phyloP scores from a whole-genome alignment of 108 stramenopile species.

The Poteriospumella lacustris region DNA sequence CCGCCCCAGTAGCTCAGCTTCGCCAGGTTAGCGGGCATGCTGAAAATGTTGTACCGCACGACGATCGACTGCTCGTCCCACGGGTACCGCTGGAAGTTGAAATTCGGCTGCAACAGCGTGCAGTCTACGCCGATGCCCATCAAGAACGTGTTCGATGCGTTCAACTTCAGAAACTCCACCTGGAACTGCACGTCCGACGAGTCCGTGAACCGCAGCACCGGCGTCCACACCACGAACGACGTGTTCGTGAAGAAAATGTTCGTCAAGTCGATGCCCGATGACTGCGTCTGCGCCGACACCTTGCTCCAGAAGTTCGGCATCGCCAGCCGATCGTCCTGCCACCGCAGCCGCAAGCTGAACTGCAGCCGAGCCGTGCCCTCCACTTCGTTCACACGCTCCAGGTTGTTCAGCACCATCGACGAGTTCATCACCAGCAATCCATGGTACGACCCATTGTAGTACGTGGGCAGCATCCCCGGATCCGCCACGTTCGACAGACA shows the following conservation, averaged over 20 bases:
- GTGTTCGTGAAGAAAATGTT: neutral
- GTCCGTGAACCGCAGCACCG: neutral
- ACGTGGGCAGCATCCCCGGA: neutral
- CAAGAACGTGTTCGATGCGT: neutral
- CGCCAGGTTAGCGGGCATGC: neutral
- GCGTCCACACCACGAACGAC: neutral
- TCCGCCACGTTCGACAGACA: neutral
- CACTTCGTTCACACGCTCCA: neutral
- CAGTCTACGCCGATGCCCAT: neutral
- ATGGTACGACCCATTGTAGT: neutral
- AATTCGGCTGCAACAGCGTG: neutral
- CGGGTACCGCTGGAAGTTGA: neutral
- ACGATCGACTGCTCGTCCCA: neutral
- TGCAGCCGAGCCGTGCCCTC: constrained; percentile 5
- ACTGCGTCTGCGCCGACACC: neutral
- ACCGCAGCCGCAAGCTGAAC: neutral
- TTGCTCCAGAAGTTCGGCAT: neutral
- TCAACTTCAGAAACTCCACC: neutral
- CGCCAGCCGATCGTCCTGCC: neutral
- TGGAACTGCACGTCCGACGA: neutral
- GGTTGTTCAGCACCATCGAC: neutral
- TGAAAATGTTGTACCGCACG: neutral
- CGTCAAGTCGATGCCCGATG: neutral
- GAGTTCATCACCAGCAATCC: neutral
- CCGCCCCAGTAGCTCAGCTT: neutral